Conservation (phyloP, 768 basidiomycete species). For the Mycena floridula region DNA sequence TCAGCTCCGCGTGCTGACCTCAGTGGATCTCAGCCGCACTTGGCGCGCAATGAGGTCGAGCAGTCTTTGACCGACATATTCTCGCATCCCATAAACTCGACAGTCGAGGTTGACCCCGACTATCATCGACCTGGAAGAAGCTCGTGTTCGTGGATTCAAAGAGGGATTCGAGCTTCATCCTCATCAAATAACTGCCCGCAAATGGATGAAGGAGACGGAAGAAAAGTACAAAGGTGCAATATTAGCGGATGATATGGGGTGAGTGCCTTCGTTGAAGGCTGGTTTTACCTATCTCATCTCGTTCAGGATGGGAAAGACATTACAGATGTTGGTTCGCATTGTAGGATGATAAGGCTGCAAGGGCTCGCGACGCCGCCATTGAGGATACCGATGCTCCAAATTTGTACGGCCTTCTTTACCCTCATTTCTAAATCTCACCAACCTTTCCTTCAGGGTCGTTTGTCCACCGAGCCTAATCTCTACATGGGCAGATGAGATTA, state of each 20-base stretch:
- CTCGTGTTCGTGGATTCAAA: neutral
- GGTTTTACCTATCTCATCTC: neutral
- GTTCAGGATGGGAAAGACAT: neutral
- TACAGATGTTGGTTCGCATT: neutral
- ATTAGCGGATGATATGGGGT: constrained; percentile 1
- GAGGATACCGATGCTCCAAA: too few species aligned
- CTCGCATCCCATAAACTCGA: neutral
- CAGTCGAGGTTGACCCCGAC: neutral
- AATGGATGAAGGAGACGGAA: neutral
- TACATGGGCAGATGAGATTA: neutral
- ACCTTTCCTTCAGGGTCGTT: too few species aligned
- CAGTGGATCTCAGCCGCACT: too few species aligned
- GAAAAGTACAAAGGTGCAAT: neutral
- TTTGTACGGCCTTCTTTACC: too few species aligned
- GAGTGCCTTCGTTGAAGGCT: neutral
- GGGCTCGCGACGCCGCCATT: too few species aligned
- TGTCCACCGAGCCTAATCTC: neutral
- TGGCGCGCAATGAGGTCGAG: too few species aligned
- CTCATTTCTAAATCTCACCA: too few species aligned
- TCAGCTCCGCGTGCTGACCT: too few species aligned
- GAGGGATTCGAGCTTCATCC: neutral
- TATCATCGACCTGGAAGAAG: neutral
- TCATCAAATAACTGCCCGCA: neutral
- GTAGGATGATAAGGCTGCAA: neutral
- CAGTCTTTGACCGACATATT: too few species aligned